Evolutionary conservation across 352 stramenopile genomes (phyloP).

Genomic region (Phytophthora tentaculata): DNA sequence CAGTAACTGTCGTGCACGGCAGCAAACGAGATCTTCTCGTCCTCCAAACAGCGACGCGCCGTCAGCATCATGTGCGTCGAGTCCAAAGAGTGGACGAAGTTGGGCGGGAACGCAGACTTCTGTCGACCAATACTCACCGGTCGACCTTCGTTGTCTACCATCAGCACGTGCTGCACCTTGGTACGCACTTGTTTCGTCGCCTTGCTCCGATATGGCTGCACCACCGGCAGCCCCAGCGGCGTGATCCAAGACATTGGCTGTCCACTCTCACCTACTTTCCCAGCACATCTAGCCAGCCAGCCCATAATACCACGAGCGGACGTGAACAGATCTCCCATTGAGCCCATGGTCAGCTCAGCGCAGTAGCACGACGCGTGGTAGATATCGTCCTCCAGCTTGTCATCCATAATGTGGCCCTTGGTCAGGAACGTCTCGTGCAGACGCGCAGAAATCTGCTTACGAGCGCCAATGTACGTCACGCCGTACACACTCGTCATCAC

Average conservation of each 20-base stretch:
- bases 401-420: constrained; percentile 77
- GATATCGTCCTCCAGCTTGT: constrained; percentile 86
- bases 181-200: constrained; percentile 79
- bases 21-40: constrained; percentile 94
- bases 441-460: constrained; percentile 97
- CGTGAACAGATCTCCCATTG: constrained; percentile 97
- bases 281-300: constrained; percentile 78
- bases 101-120: constrained; percentile 98
- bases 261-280: constrained; percentile 74
- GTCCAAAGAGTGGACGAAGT: constrained; percentile 99
- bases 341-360: constrained; percentile 95
- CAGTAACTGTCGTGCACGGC: constrained; percentile 99
- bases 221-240: constrained; percentile 97
- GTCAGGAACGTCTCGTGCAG: constrained; percentile 93
- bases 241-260: constrained; percentile 99
- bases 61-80: constrained; percentile 99
- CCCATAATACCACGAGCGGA: constrained; percentile 96
- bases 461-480: constrained; percentile 99
- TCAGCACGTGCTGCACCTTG: constrained; percentile 90
- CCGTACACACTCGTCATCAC: constrained; percentile 99
- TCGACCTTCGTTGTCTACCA: constrained; percentile 71
- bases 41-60: constrained; percentile 91
- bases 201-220: constrained; percentile 97
- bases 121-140: constrained; percentile 86
- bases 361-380: constrained; percentile 93